Conservation (phyloP, 305 asterid genomes). For the Rubia peregrina region DNA sequence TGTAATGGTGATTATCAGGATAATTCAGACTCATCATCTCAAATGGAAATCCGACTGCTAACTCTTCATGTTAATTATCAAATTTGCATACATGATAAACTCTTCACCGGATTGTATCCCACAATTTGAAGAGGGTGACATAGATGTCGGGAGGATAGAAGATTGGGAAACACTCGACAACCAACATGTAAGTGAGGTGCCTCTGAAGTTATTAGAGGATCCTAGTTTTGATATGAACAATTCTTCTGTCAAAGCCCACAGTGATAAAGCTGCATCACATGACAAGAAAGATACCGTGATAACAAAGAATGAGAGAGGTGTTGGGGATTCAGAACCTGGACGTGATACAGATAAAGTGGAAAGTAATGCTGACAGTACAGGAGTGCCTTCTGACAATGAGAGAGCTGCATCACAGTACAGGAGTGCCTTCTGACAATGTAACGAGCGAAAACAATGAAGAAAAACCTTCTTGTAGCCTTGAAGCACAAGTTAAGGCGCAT, state of each 20-base stretch:
- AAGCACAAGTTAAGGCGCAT: constrained; percentile 17
- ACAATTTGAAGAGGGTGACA: constrained; percentile 29
- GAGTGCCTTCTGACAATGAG: constrained; percentile 17
- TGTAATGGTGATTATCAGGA: constrained; percentile 39
- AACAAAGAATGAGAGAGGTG: constrained; percentile 21
- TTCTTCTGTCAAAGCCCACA: constrained; percentile 13
- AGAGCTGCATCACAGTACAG: too few relatives aligned
- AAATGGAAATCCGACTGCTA: constrained; percentile 28
- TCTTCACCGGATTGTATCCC: constrained; percentile 22
- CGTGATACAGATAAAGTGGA: constrained; percentile 24
- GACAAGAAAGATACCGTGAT: constrained; percentile 23
- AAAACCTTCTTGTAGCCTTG: constrained; percentile 17
- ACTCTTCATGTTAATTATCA: constrained; percentile 25
- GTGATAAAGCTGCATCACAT: constrained; percentile 25
- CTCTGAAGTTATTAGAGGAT: constrained; percentile 26
- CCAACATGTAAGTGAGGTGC: constrained; percentile 22
- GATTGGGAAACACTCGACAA: constrained; percentile 26
- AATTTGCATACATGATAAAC: constrained; percentile 28
- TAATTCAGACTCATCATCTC: constrained; percentile 32
- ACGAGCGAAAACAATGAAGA: constrained; percentile 19
- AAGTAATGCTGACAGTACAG: constrained; percentile 10
- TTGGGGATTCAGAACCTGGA: constrained; percentile 29
- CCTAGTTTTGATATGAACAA: constrained; percentile 19
- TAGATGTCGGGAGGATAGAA: constrained; percentile 27
- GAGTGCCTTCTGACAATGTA: constrained; percentile 14